phyloP scores from a whole-genome alignment of 768 basidiomycete genomes.

The Suillus alpinus region DNA sequence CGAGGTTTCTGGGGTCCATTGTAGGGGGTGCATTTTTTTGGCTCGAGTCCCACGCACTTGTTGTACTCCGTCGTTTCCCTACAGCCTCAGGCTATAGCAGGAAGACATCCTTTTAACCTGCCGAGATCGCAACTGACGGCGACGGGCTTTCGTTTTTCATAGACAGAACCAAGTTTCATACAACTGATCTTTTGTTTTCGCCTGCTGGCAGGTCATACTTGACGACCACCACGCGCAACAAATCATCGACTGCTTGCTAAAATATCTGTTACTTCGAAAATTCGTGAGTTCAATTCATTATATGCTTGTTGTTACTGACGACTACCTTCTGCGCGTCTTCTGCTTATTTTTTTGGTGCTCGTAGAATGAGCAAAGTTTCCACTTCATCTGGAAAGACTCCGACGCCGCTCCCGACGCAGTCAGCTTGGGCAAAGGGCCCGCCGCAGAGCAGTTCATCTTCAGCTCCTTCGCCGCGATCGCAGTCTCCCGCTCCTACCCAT shows the following conservation, averaged over 20 bases:
- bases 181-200: constrained; percentile 55
- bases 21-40: constrained; percentile 28
- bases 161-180: constrained; percentile 40
- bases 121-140: constrained; percentile 36
- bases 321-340: background rate
- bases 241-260: constrained; percentile 48
- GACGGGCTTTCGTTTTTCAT: constrained; percentile 34
- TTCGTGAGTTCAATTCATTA: constrained; percentile 36
- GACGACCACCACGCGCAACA: constrained; percentile 77
- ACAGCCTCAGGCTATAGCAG: constrained; percentile 35
- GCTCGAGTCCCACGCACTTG: constrained; percentile 29
- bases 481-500: constrained; percentile 67
- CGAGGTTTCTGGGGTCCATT: constrained; percentile 24
- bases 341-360: constrained; percentile 2
- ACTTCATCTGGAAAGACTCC: constrained; percentile 71
- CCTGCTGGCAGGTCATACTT: constrained; percentile 92
- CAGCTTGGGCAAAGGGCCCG: constrained; percentile 91
- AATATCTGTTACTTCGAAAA: constrained; percentile 40
- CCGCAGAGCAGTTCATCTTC: constrained; percentile 54
- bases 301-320: constrained; percentile 13
- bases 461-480: constrained; percentile 65
- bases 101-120: constrained; percentile 21
- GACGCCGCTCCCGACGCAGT: constrained; percentile 72
- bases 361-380: constrained; percentile 93
- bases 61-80: constrained; percentile 36